These are phyloP conservation scores for Phytopythium montanum DNA, from an alignment of 352 stramenopile genomes.

Conservation along the genomic window DNA sequence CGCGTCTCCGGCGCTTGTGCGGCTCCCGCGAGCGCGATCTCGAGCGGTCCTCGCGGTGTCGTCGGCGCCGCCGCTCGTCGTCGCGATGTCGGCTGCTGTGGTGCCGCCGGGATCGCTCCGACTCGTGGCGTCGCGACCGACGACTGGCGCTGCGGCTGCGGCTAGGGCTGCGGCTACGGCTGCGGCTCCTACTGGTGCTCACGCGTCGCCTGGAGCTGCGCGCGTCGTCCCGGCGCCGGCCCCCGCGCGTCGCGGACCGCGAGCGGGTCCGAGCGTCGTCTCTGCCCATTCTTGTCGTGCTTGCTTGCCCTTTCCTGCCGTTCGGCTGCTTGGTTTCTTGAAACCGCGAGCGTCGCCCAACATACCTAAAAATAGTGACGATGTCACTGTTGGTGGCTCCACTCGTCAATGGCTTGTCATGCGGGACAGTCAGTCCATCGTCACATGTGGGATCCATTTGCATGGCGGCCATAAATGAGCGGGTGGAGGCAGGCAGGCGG, in stretches of 20 bases:
- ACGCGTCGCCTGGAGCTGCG: background rate
- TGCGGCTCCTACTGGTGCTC: conserved; percentile 1
- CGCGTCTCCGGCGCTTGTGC: background rate
- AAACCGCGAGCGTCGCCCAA: too few species aligned
- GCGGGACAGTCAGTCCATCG: too few species aligned
- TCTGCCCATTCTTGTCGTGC: background rate
- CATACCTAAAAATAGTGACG: too few species aligned
- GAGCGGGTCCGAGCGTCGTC: background rate
- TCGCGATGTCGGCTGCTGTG: background rate
- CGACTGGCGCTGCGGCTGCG: background rate
- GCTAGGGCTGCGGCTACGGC: conserved; percentile 2
- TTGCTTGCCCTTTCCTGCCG: background rate
- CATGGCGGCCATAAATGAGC: background rate
- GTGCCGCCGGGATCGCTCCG: conserved; percentile 2
- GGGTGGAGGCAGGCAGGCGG: background rate
- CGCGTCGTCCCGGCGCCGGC: background rate
- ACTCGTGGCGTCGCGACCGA: background rate
- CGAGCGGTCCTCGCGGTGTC: conserved; percentile 2
- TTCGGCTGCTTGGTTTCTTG: too few species aligned
- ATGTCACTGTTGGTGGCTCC: too few species aligned
- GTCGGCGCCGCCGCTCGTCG: background rate
- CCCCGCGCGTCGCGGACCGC: background rate
- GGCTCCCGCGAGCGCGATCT: background rate
- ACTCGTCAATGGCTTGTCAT: too few species aligned
- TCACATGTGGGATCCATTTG: background rate